Evolutionary conservation across 768 basidiomycete genomes (phyloP), one percentile per base, ranked within the genome.

Genomic region (Mycena maculata): DNA sequence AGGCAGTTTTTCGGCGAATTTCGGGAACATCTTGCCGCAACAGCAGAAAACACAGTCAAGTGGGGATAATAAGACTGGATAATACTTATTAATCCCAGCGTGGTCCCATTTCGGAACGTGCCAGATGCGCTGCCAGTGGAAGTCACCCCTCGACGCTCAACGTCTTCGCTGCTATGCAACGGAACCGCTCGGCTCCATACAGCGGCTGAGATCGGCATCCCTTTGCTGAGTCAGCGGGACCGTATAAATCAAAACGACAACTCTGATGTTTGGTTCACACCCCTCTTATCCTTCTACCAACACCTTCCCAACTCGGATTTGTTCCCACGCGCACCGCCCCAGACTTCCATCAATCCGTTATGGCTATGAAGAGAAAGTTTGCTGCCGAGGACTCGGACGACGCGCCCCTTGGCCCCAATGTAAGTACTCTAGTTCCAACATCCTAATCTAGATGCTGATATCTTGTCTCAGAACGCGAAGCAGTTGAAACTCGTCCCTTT

Each of bases 341-440:
- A 53, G 48, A 20, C 42, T 33, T 52, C 59, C 41, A 55, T 63
- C 49, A 60, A 56, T 68, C 57, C 71, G 68, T 70, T 56, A 94
- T 93, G 92, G 83, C 88, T 44, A 69, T 92, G 75, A 95, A 94
- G 78, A 86, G 93, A 76, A 95, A 95, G 81, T 83, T 91, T 56
- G 87, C n/a, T n/a, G n/a, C 89, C 55, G 71, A 82, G 22, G 90
- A 90, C 65, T 74, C 80, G 22, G 85, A 87, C 64, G 88, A 88
- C 72, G 80, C 82, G 10, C 57, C 36, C 4, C 39, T 57, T 49
- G 81, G 78, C 59, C 85, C 81, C 68, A 84, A 77, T 69, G 89
- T 89, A 77, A 6, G 22, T 60, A 81, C n/a, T n/a, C n/a, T 54
- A 10, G 13, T 36, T 62, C 72, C 70, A 69, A 61, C 70, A 56